Base-by-base conservation (phyloP, 2,329 filamentous ascomycete species). In the Clonostachys rosea region DNA sequence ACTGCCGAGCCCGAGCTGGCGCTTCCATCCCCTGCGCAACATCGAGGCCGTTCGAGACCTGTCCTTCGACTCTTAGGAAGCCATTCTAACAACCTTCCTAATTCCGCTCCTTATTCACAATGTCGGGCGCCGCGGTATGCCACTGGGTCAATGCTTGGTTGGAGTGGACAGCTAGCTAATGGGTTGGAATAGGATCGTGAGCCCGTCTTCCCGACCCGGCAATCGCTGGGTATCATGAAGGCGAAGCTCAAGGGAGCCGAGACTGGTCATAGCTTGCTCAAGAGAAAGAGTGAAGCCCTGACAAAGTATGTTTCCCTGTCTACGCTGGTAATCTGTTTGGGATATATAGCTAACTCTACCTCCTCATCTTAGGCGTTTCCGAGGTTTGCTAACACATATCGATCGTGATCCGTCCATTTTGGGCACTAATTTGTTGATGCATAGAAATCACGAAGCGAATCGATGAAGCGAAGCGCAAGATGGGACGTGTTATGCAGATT, bases 401-500 rank as follows among this genome's bases (percentile, higher is more conserved):
- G 62, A 53, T 47, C 37, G 9, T 36, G 36, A 40, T 42, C 5
- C 17, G 43, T 40, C 16, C 34, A 8, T 30, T 10, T 9, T 8
- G 24, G 24, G 8, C 24, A 30, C 24, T 30, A 4, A 30, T 30
- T 10, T 10, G 10, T 9, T 44, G 42, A 9, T 33, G 16, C 17
- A 55, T 65, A 89, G 94, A 99, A 61, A 99, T 99, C 61, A 96
- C 94, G 44, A 84, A 85, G 66, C 87, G 94, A 62, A 99, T 99
- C 69, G 92, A 99, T 73, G 94, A 99, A 69, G 94, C 94, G 40
- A 99, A 99, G 72, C 88, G 91, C 59, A 99, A 99, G 76, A 99
- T 99, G 92, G 94, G 94, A 49, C 83, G 92, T 34, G 94, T 99
- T 36, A 99, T 99, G 94, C 92, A 97, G 69, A 95, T 99, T 62